These are phyloP conservation scores for Phoma herbarum DNA, from an alignment of 2,329 filamentous ascomycete species.

Conservation along the genomic window DNA sequence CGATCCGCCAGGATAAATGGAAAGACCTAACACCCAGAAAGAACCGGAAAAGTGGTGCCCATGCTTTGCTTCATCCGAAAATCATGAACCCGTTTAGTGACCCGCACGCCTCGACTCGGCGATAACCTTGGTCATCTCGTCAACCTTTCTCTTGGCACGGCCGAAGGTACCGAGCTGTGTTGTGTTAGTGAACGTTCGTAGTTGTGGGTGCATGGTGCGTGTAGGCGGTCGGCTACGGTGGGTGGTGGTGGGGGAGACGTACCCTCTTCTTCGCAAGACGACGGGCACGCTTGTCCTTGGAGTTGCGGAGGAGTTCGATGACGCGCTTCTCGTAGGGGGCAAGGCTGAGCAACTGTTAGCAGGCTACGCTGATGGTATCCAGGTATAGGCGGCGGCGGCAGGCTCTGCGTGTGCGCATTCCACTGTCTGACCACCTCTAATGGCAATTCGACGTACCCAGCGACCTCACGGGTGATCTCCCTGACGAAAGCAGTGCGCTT, in stretches of 20 bases:
- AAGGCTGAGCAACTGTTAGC: slow-evolving; percentile 32
- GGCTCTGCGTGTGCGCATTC: slow-evolving; percentile 48
- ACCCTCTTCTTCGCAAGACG: slow-evolving; percentile 99
- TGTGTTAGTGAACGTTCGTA: slow-evolving; percentile 38
- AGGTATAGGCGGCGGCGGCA: slow-evolving; percentile 26
- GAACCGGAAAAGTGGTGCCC: slow-evolving; percentile 46
- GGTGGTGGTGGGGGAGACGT: slow-evolving; percentile 55
- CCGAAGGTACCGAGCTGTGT: slow-evolving; percentile 93
- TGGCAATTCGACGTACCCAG: slow-evolving; percentile 72
- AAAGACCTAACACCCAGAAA: slow-evolving; percentile 48
- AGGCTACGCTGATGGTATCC: not conserved
- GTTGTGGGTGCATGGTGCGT: not conserved
- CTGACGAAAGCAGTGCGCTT: slow-evolving; percentile 97
- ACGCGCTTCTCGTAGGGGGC: slow-evolving; percentile 86
- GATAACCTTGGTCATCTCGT: slow-evolving; percentile 98
- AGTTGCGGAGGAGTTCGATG: slow-evolving; percentile 98
- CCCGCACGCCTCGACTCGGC: slow-evolving; percentile 87
- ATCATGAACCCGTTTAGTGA: slow-evolving; percentile 62
- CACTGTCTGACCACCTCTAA: slow-evolving; percentile 21
- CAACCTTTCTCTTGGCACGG: slow-evolving; percentile 99
- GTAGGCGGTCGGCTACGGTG: slow-evolving; percentile 6
- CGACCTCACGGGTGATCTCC: slow-evolving; percentile 98
- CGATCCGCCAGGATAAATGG: slow-evolving; percentile 40
- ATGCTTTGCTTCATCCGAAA: slow-evolving; percentile 37
- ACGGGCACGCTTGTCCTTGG: slow-evolving; percentile 98